Evolutionary conservation across 495 filamentous ascomycete species (phyloP).

Genomic region (Neurospora sp.): DNA sequence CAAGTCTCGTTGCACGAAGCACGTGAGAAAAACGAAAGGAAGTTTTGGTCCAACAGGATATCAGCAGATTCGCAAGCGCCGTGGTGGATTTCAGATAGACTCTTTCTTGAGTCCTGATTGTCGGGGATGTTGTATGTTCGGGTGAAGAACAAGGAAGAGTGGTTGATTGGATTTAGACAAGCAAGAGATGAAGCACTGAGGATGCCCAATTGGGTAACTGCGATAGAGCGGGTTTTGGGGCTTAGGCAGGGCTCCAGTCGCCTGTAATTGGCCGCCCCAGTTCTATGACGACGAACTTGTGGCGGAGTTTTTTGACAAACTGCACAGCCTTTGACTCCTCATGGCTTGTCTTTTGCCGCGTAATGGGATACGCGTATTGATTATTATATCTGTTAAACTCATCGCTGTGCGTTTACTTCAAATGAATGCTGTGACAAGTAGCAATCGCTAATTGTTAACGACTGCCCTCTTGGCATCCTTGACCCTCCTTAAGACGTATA

Average conservation of each 20-base stretch:
- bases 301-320: background rate
- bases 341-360: background rate
- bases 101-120: background rate
- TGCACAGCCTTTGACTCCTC: background rate
- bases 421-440: too few species aligned
- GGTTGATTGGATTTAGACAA: background rate
- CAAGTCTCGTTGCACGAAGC: background rate
- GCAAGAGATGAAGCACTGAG: background rate
- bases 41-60: background rate
- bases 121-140: background rate
- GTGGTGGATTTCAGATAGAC: background rate
- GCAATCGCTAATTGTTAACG: too few species aligned
- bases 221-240: background rate
- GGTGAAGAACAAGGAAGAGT: background rate
- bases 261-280: background rate
- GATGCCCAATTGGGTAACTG: background rate
- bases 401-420: too few species aligned
- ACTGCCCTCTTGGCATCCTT: conserved; percentile 6
- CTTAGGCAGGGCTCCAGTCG: background rate
- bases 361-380: background rate
- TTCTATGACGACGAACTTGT: background rate
- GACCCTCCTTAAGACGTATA: conserved; percentile 46
- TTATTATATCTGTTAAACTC: too few species aligned
- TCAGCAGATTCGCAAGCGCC: background rate
- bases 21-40: background rate